Evolutionary conservation across 2,329 filamentous ascomycete species (phyloP).

Genomic region (Ciborinia camelliae): DNA sequence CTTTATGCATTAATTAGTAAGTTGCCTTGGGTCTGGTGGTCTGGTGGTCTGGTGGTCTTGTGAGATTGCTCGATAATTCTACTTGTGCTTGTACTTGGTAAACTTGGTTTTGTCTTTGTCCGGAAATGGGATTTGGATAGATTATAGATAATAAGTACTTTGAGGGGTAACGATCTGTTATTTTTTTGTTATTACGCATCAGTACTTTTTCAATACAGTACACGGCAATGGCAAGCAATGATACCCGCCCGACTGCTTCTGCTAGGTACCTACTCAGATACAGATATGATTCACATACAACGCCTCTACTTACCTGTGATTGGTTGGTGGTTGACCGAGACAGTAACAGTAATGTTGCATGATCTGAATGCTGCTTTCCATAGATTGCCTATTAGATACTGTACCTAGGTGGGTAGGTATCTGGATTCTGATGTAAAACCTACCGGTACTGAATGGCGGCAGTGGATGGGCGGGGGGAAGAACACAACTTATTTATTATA

Average conservation of each 20-base stretch:
- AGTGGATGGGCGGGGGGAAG: neutral
- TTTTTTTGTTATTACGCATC: no score
- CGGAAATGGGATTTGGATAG: neutral
- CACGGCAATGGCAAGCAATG: neutral
- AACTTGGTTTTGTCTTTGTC: slow-evolving; percentile 12
- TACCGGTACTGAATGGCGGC: no score
- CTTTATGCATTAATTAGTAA: slow-evolving; percentile 2
- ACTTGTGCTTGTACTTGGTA: no score
- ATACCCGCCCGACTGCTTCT: neutral
- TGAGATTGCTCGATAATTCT: no score
- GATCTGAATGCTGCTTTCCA: slow-evolving; percentile 5
- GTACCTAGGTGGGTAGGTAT: no score
- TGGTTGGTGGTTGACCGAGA: neutral
- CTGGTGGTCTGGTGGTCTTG: no score
- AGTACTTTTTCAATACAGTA: neutral
- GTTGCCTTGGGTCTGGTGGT: neutral
- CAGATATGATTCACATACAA: neutral
- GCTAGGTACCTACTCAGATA: no score
- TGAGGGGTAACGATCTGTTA: slow-evolving; percentile 8
- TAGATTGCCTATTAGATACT: neutral
- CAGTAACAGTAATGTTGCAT: slow-evolving; percentile 4
- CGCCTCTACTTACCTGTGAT: slow-evolving; percentile 1
- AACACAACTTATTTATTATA: no score
- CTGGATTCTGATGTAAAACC: no score
- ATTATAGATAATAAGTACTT: no score